Evolutionary conservation across 1,139 yeast species (phyloP), one percentile per base, ranked within the genome.

Genomic region (Yarrowia galli): DNA sequence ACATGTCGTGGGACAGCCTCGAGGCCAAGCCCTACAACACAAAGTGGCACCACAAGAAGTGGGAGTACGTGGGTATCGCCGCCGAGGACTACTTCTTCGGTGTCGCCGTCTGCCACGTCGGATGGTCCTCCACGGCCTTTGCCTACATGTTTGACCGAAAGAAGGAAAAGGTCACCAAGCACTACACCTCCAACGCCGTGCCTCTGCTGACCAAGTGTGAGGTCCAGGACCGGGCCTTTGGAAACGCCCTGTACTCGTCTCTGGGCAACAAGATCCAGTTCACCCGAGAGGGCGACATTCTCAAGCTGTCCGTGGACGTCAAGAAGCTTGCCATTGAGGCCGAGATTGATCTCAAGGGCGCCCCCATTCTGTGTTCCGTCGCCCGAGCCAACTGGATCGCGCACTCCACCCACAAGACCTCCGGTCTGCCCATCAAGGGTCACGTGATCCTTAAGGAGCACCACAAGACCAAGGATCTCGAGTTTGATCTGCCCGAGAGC

Each of bases 1-100:
- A 58, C 64, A 28, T 58, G 64, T 43, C 49, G 3, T 58, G 64
- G 64, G 64, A 58, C 16, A 28, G 51, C 32, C 64, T 58, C 12
- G 64, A 58, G 42, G 64, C 51, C 64, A 58, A 58, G 51, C 64
- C 64, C 9, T 58, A 58, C 64, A 58, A 43, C 64, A 58, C 64
- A 18, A 58, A 58, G 51, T 32, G 28, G 51, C 66, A 48, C 56
- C 66, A 61, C 38, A 61, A 61, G 25, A 61, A 48, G 38, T 61
- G 66, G 66, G 20, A 35, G 45, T 61, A 61, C 38, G 56, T 61
- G 22, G 66, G 56, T 13, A 61, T 61, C 23, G 56, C 54, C 5
- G 46, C 54, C 6, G 56, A 36, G 18, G 56, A 61, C 36, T 12
- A 46, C 56, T 61, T 46, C 46, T 46, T 61, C 23, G 66, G 66